Evolutionary conservation across 2,329 filamentous ascomycete species (phyloP).

Genomic region (Cladosporium oxysporum): DNA sequence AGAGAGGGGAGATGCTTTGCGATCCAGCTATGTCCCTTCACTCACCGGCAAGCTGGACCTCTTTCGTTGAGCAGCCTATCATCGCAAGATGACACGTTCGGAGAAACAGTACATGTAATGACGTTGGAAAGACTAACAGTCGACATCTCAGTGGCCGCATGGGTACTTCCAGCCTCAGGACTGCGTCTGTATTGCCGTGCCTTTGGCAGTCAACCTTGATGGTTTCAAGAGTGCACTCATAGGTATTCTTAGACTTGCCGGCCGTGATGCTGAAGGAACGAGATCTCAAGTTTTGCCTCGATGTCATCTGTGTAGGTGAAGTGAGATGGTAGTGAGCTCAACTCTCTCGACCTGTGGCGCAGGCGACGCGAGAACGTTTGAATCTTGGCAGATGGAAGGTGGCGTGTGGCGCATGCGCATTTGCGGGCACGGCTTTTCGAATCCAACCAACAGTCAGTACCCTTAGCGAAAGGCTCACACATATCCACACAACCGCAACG

Average conservation of each 20-base stretch:
- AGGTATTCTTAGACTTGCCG: neutral
- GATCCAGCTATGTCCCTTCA: too few species aligned
- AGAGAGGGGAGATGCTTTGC: too few species aligned
- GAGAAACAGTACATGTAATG: too few species aligned
- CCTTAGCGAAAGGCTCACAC: slow-evolving; percentile 18
- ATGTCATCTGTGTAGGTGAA: neutral
- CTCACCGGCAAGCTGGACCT: too few species aligned
- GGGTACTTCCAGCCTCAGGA: neutral
- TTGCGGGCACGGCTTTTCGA: slow-evolving; percentile 15
- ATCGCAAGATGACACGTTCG: too few species aligned
- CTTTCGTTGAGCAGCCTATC: too few species aligned
- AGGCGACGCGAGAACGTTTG: neutral
- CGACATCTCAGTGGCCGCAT: too few species aligned
- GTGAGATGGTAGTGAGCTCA: neutral
- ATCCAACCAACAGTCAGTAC: neutral
- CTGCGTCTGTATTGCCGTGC: neutral
- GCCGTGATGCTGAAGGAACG: neutral
- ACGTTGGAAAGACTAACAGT: too few species aligned
- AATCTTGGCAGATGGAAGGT: slow-evolving; percentile 10
- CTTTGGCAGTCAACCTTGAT: neutral
- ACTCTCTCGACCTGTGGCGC: slow-evolving; percentile 2
- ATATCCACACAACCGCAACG: slow-evolving; percentile 20
- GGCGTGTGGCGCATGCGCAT: slow-evolving; percentile 7
- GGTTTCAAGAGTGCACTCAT: neutral
- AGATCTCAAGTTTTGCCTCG: neutral